A percentile compares a stretch with the other conserved stretches of the same genome.
Conservation (phyloP, 169 alveolate species). For the Babesia divergens region DNA sequence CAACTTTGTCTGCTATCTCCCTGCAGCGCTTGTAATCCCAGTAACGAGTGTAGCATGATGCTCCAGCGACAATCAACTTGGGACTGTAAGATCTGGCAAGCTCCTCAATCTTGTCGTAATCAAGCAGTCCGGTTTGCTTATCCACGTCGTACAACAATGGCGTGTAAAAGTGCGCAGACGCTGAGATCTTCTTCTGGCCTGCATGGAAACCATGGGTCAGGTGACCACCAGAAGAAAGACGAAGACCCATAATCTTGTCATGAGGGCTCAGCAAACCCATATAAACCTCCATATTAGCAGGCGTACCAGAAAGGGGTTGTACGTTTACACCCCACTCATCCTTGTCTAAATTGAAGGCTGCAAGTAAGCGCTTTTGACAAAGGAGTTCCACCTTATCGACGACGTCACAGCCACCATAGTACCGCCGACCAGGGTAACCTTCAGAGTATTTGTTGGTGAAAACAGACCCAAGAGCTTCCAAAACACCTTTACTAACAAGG, state of each 20-base stretch:
- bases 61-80: slow-evolving; percentile 70
- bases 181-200: slow-evolving; percentile 87
- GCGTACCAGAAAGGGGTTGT: slow-evolving; percentile 94
- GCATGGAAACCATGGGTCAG: slow-evolving; percentile 90
- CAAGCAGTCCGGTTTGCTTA: slow-evolving; percentile 87
- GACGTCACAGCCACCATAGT: slow-evolving; percentile 89
- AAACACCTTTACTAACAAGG: slow-evolving; percentile 80
- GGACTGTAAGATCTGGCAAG: slow-evolving; percentile 83
- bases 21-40: slow-evolving; percentile 85
- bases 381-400: slow-evolving; percentile 85
- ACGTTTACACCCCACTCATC: slow-evolving; percentile 97
- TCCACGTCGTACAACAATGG: slow-evolving; percentile 88
- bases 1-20: slow-evolving; percentile 90
- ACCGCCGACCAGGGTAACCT: slow-evolving; percentile 95
- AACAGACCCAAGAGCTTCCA: slow-evolving; percentile 89
- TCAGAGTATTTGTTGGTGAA: slow-evolving; percentile 93
- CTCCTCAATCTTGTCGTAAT: slow-evolving; percentile 88
- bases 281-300: slow-evolving; percentile 95
- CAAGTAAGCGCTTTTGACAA: slow-evolving; percentile 90
- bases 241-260: slow-evolving; percentile 95
- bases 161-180: slow-evolving; percentile 92
- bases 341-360: slow-evolving; percentile 88
- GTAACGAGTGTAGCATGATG: slow-evolving; percentile 78
- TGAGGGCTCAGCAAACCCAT: slow-evolving; percentile 92
- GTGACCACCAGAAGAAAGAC: slow-evolving; percentile 96